Evolutionary conservation across 2,329 filamentous ascomycete genomes (phyloP).

Genomic region (Calonectria hawksworthii): DNA sequence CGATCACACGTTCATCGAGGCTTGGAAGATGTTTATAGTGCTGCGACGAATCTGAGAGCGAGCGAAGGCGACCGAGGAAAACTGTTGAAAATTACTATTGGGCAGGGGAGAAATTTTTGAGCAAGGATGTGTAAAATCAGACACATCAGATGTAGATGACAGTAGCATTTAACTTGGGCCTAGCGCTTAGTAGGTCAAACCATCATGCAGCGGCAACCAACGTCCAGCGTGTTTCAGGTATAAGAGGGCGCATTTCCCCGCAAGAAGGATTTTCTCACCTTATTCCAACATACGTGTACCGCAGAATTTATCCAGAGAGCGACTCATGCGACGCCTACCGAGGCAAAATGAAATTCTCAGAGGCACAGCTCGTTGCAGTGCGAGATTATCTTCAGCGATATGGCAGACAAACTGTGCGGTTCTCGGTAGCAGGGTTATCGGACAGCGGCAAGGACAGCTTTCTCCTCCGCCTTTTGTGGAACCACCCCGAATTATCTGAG

Average conservation of each 20-base stretch:
- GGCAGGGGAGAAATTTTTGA: background rate
- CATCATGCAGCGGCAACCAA: background rate
- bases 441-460: background rate
- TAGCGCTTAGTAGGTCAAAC: background rate
- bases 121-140: background rate
- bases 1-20: constrained; percentile 17
- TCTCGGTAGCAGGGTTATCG: background rate
- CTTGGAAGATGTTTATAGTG: background rate
- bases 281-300: background rate
- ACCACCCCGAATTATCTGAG: background rate
- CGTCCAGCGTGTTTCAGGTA: background rate
- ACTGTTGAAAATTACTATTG: background rate
- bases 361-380: background rate
- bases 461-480: background rate
- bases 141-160: background rate
- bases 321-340: background rate
- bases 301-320: background rate
- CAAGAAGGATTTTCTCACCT: background rate
- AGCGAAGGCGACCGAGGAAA: background rate
- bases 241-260: background rate
- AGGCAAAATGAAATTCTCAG: background rate
- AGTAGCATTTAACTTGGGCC: background rate
- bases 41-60: background rate
- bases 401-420: background rate
- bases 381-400: background rate